Base-by-base conservation (phyloP, 441 rosid genomes). In the Melastoma candidum region DNA sequence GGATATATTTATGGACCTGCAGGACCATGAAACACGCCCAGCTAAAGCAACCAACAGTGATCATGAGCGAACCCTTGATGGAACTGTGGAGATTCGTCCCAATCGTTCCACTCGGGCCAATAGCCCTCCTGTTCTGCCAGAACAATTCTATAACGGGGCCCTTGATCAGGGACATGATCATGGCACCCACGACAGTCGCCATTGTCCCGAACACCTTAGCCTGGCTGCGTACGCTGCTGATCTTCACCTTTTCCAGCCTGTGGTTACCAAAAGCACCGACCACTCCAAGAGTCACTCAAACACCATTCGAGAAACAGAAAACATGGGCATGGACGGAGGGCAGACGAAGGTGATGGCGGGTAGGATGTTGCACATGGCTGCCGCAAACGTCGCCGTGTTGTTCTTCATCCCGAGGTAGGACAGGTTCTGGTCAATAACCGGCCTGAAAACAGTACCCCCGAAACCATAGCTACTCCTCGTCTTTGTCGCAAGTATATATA, bases 361-460 rank as follows among this genome's bases (percentile, higher is more conserved):
- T 26, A 55, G 59, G 27, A 49, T 46, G 17, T 55, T 55, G 12
- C 59, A 48, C 59, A 55, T 55, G 49, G 59, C 46, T 4, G 59
- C 59, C 11, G 59, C 59, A 7, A 55, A 55, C 4, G 49, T 55
- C 41, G 59, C 59, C 24, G 59, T 44, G 43, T 48, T 55, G 49
- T 25, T 48, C 59, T 55, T 55, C 59, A 55, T 55, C 25, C 59
- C 59, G 48, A 55, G 44, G 49, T 44, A 55, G 49, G 44, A 55
- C 17, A 55, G 48, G 49, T 55, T 55, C 36, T 29, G 36, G 36
- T 29, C 36, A 3, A 29, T 29, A 29, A 29, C 36, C 7, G 36
- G 36, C 36, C 36, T 29, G 36, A 29, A 17, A 29, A 29, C 36
- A 29, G 3, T 3, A 29, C 3, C 36, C 36, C 3, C 36, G 7